Evolutionary conservation across 176 grass and related monocot genomes (phyloP).

Genomic region (Hyparrhenia diplandra): DNA sequence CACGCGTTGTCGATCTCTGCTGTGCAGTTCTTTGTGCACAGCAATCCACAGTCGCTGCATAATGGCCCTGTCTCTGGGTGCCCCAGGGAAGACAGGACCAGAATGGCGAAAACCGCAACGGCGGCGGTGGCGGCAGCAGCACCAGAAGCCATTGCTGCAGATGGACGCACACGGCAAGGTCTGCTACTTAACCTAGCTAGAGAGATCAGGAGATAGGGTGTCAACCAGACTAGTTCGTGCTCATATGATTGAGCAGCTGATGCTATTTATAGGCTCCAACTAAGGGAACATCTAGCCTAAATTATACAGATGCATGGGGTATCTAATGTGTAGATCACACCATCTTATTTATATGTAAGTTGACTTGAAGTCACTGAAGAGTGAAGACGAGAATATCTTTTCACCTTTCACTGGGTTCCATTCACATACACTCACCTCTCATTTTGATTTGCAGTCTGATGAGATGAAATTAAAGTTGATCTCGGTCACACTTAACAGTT

Average conservation of each 20-base stretch:
- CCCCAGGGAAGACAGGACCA: not conserved
- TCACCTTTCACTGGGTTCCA: too few relatives aligned
- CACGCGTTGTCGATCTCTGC: not conserved
- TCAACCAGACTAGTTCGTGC: not conserved
- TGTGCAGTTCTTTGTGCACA: not conserved
- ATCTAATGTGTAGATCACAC: too few relatives aligned
- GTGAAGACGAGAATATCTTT: too few relatives aligned
- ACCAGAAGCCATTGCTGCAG: not conserved
- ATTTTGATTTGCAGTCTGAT: too few relatives aligned
- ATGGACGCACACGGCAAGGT: not conserved
- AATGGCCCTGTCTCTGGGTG: not conserved
- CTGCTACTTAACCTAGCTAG: not conserved
- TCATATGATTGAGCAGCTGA: not conserved
- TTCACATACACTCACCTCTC: too few relatives aligned
- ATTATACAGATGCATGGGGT: too few relatives aligned
- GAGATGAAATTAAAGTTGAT: too few relatives aligned
- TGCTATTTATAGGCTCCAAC: not conserved
- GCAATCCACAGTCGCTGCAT: not conserved
- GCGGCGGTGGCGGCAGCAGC: not conserved
- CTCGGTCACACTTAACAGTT: too few relatives aligned
- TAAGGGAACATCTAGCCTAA: too few relatives aligned
- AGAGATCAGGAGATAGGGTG: not conserved
- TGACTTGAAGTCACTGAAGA: too few relatives aligned
- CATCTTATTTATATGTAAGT: too few relatives aligned
- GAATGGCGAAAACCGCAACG: not conserved